phyloP scores from a whole-genome alignment of 2,329 filamentous ascomycete species.

The Aspergillus sp. region DNA sequence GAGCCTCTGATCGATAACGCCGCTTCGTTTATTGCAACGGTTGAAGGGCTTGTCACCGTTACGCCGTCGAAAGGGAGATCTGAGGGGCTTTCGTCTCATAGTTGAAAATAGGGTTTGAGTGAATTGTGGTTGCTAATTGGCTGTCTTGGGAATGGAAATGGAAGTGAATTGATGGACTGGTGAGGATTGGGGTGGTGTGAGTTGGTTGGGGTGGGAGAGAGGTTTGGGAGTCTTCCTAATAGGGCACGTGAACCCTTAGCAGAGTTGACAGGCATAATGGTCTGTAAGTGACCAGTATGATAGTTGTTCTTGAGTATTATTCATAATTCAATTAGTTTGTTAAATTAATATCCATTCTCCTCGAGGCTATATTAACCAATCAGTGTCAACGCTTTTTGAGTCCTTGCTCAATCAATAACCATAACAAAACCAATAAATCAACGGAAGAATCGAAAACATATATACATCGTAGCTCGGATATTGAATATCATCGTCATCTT shows the following conservation, averaged over 20 bases:
- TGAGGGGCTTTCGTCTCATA: neutral
- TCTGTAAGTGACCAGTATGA: neutral
- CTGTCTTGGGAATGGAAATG: conserved; percentile 4
- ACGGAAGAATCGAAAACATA: too few relatives aligned
- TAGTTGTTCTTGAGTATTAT: too few relatives aligned
- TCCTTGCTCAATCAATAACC: too few relatives aligned
- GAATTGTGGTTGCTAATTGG: neutral
- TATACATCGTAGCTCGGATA: too few relatives aligned
- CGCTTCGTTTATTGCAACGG: conserved; percentile 6
- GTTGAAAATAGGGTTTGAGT: neutral
- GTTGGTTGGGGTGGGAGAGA: neutral
- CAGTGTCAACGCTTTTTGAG: too few relatives aligned
- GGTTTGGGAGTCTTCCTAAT: neutral
- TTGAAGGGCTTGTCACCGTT: conserved; percentile 2
- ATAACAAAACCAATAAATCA: too few relatives aligned
- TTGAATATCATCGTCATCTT: neutral
- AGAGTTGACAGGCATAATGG: neutral
- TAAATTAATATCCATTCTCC: too few relatives aligned
- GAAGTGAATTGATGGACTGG: conserved; percentile 1
- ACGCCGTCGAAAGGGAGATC: conserved; percentile 5
- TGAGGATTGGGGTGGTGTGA: conserved; percentile 1
- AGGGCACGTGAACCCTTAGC: neutral
- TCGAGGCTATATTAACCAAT: too few relatives aligned
- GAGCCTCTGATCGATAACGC: conserved; percentile 17
- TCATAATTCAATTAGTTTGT: too few relatives aligned